These are phyloP conservation scores for Eucalyptus rudis DNA, from an alignment of 345 rosid genomes.

Conservation along the genomic window DNA sequence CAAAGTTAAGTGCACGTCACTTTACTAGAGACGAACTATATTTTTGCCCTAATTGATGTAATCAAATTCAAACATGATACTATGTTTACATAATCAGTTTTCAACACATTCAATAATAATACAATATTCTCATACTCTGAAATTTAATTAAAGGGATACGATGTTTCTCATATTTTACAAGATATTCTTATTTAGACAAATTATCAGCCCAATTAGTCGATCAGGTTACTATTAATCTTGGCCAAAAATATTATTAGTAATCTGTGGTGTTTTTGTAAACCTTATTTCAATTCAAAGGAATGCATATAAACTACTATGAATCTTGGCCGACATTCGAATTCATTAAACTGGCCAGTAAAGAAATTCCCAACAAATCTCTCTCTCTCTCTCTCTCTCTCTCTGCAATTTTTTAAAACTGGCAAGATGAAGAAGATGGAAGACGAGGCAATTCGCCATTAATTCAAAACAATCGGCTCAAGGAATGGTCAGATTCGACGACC, in stretches of 20 bases:
- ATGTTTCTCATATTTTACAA: neutral
- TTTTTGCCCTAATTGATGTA: neutral
- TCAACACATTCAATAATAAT: neutral
- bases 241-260: neutral
- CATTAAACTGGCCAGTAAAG: neutral
- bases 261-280: neutral
- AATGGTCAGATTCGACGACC: neutral
- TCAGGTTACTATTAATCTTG: neutral
- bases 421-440: neutral
- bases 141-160: neutral
- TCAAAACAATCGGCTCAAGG: neutral
- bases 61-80: neutral
- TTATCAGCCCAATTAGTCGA: neutral
- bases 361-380: neutral
- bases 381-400: neutral
- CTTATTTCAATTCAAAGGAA: neutral
- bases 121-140: neutral
- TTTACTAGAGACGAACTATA: neutral
- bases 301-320: neutral
- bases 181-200: neutral
- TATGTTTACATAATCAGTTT: neutral
- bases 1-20: neutral
- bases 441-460: neutral
- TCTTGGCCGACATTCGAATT: neutral
- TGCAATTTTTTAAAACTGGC: neutral